Conservation (phyloP, 2,329 filamentous ascomycete genomes). For the Ceratocystis cubensis region DNA sequence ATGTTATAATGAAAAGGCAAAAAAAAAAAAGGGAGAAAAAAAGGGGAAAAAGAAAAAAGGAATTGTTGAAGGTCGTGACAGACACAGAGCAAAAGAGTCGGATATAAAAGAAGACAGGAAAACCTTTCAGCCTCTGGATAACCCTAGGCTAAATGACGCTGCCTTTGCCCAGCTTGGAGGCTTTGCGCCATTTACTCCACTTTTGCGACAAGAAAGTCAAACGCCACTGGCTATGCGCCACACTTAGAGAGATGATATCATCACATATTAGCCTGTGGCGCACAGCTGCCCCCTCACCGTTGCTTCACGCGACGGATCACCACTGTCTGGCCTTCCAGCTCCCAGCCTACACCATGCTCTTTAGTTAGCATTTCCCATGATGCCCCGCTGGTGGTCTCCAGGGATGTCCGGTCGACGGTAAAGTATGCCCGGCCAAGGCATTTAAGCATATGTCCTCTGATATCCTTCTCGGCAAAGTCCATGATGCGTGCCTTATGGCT, state of each 20-base stretch:
- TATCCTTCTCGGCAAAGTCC: slow-evolving; percentile 64
- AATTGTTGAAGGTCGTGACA: not conserved
- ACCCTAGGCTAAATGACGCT: slow-evolving; percentile 8
- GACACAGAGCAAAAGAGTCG: not conserved
- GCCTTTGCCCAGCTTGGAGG: not conserved
- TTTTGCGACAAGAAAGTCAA: not conserved
- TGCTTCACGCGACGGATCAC: slow-evolving; percentile 54
- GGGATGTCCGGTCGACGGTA: slow-evolving; percentile 51
- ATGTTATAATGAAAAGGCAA: slow-evolving; percentile 14
- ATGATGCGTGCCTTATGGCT: slow-evolving; percentile 68
- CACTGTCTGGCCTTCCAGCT: slow-evolving; percentile 57
- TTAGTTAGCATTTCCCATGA: slow-evolving; percentile 61
- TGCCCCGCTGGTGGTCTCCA: slow-evolving; percentile 56
- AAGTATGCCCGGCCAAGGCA: slow-evolving; percentile 77
- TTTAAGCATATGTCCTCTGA: slow-evolving; percentile 68
- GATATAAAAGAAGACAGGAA: slow-evolving; percentile 5
- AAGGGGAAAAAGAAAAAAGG: slow-evolving; percentile 8
- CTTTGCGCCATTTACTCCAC: not conserved
- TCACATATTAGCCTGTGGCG: not conserved
- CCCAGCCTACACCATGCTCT: slow-evolving; percentile 71
- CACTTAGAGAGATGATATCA: not conserved
- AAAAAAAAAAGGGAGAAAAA: slow-evolving; percentile 6
- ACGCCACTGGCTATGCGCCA: not conserved
- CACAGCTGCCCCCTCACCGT: not conserved
- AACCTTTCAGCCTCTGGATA: slow-evolving; percentile 10